Evolutionary conservation across 331 rosid species (phyloP), one percentile per base, ranked within the genome.

Genomic region (Telfairia occidentalis): DNA sequence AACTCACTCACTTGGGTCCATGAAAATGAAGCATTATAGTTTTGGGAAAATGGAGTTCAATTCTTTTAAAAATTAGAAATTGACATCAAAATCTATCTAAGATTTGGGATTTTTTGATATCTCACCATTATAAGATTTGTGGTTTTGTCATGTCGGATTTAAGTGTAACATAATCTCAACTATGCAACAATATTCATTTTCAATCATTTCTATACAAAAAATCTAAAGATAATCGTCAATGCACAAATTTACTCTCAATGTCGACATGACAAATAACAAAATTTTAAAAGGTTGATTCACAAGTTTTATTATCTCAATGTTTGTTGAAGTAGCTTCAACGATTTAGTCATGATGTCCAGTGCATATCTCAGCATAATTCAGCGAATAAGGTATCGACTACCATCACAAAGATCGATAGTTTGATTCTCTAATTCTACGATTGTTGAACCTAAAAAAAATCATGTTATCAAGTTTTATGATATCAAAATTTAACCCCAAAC

Each of bases 1-100:
- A 10, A 10, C 4, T 63, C 15, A 21, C 12, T 42, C 13, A 42
- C 19, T 21, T 42, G 53, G 49, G 54, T 12, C 53, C 21, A 67
- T 45, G 30, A 67, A 67, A 67, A 67, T 42, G 73, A 42, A 40
- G 73, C 54, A 67, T 15, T 66, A 42, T 11, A 63, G 3, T 66
- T 40, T 15, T 35, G n/a, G 23, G 34, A n/a, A 67, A 67, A 67
- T 67, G 73, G 4, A 21, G 16, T 19, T 67, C 35, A 23, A 67
- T 67, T 40, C 73, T 67, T 23, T 3, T 1, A 21, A 7, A 67
- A 67, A 67, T 67, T 54, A 67, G 46, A 49, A 67, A 42, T 24
- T 67, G 73, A 67, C 73, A 67, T 21, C 53, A 67, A 29, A 12
- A 38, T 67, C 54, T 23, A 42, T 67, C 21, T 0, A 40, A 38